Evolutionary conservation across 2,329 filamentous ascomycete genomes (phyloP).

Genomic region (Hyphodiscus sp.): DNA sequence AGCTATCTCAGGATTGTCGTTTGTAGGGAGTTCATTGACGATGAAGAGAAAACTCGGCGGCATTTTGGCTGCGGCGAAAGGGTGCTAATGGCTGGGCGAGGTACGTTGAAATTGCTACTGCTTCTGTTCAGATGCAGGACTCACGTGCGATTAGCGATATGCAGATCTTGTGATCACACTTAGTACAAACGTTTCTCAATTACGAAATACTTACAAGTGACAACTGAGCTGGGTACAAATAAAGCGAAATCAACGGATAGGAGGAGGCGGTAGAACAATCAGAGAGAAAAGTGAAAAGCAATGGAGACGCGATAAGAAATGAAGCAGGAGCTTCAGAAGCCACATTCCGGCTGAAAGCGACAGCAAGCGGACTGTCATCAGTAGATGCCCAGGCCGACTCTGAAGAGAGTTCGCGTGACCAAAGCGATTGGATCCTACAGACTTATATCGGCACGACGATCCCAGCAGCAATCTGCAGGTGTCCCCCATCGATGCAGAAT

Average conservation of each 20-base stretch:
- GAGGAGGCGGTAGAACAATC: too few relatives aligned
- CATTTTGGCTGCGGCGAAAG: too few relatives aligned
- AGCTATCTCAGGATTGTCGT: constrained; percentile 20
- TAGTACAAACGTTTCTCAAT: neutral
- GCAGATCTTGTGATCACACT: neutral
- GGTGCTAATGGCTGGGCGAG: too few relatives aligned
- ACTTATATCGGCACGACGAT: neutral
- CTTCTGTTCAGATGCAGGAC: neutral
- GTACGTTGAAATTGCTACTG: neutral
- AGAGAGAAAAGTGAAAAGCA: too few relatives aligned
- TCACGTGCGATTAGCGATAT: neutral
- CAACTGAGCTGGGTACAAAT: neutral
- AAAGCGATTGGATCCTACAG: neutral
- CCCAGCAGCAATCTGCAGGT: neutral
- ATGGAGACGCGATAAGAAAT: neutral
- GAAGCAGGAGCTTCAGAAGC: neutral
- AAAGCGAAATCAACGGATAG: neutral
- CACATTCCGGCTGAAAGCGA: neutral
- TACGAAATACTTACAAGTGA: neutral
- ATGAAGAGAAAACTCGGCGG: constrained; percentile 32
- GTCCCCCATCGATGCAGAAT: neutral
- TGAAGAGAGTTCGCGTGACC: neutral
- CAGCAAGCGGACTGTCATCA: neutral
- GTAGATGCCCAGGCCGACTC: neutral
- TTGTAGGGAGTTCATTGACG: constrained; percentile 35